Percentiles rank a stretch among this genome's conserved stretches.
phyloP scores from a whole-genome alignment of 1,284 basidiomycete genomes.

The Earliella scabrosa region DNA sequence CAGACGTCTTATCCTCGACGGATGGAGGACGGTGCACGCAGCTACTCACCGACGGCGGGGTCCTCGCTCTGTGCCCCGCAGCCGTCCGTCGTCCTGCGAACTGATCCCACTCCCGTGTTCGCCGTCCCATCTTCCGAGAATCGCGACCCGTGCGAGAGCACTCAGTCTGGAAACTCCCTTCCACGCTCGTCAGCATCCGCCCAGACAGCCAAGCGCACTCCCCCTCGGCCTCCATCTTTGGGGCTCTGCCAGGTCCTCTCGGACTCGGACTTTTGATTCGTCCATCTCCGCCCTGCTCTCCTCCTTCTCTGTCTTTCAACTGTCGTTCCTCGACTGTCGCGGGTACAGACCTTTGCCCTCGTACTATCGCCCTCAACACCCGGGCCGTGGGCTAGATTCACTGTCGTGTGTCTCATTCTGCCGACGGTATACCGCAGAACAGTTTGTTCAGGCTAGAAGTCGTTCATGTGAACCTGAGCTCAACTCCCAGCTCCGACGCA shows the following conservation, averaged over 20 bases:
- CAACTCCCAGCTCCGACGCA: too few species aligned
- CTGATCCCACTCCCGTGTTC: background rate
- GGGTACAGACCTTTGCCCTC: background rate
- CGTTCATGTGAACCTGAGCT: background rate
- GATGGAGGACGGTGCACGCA: too few species aligned
- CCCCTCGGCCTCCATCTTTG: background rate
- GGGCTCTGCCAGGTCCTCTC: background rate
- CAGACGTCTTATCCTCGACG: too few species aligned
- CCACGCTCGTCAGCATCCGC: background rate
- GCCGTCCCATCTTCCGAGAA: background rate
- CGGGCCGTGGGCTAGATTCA: background rate
- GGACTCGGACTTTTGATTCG: background rate
- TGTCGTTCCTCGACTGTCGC: background rate
- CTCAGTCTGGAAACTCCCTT: background rate
- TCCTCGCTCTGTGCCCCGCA: too few species aligned
- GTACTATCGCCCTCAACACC: background rate
- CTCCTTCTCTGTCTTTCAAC: background rate
- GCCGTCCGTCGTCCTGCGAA: too few species aligned
- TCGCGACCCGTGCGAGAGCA: background rate
- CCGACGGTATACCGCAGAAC: background rate
- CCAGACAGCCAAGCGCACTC: background rate
- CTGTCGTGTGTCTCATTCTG: too few species aligned
- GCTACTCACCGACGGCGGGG: too few species aligned
- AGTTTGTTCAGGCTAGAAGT: background rate
- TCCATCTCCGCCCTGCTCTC: background rate